Evolutionary conservation across 108 stramenopile species (phyloP), one percentile per base, ranked within the genome.

Genomic region (Fragilariopsis cylindrus): DNA sequence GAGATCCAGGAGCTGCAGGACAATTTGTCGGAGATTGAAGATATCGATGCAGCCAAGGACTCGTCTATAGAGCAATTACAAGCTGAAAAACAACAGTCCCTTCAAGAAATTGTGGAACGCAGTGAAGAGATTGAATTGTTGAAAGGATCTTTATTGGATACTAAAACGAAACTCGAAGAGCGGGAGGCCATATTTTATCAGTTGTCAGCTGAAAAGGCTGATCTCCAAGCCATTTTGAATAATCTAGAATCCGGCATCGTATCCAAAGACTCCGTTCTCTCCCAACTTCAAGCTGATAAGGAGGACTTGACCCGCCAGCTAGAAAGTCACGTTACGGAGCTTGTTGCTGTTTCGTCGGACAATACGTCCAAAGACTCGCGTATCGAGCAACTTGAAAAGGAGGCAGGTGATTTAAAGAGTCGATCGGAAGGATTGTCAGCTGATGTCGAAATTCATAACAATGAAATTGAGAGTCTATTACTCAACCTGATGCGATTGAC

Each of bases 331-430:
- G 43, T 12, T 41, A n/a, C 3, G 12, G 43, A 60, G 43, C 40
- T 45, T 12, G 42, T n/a, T n/a, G 16, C 42, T n/a, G 46, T 44
- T 63, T 40, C 4, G 7, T 63, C 9, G 8, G 16, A 63, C 42
- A 63, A 45, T 13, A 63, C 11, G 13, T 63, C 9, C 42, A 45
- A 68, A 68, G n/a, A 50, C 48, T 39, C 12, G 5, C 48, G 7
- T 16, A 47, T 52, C 18, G 30, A 50, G 45, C 19, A 68, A 18
- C 67, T 68, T 50, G 71, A 60, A 44, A 72, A 72, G 18, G 43
- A 72, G 21, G 39, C 62, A 63, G 5, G n/a, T 12, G 67, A 48
- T 39, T 65, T 65, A 7, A 19, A 47, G 44, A 45, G 15, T 65
- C 44, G 19, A 8, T 6, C 16, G 8, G 16, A 46, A 65, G 43